A percentile compares a stretch with the other conserved stretches of the same genome.
Conservation (phyloP, 352 stramenopile species). For the Thalassiosira exigua region DNA sequence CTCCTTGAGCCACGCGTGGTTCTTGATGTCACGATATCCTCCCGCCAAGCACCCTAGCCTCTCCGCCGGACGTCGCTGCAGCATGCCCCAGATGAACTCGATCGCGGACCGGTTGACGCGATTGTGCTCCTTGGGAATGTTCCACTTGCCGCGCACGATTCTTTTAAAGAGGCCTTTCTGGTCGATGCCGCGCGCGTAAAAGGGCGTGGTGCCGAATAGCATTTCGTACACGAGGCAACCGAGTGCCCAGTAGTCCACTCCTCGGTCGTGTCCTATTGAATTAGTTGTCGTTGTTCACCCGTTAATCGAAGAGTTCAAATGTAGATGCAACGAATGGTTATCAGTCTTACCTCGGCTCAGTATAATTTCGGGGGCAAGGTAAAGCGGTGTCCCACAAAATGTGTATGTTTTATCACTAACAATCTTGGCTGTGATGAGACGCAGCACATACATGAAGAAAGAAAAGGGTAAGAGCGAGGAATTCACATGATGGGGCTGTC, state of each 20-base stretch:
- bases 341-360: constrained; percentile 25
- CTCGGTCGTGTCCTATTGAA: constrained; percentile 48
- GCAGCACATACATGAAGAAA: neutral
- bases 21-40: constrained; percentile 63
- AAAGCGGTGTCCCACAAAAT: constrained; percentile 85
- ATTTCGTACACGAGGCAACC: constrained; percentile 93
- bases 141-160: constrained; percentile 88
- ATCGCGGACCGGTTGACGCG: constrained; percentile 22
- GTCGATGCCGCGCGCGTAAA: constrained; percentile 82
- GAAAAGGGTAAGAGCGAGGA: too few relatives aligned
- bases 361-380: constrained; percentile 65
- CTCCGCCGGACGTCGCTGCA: constrained; percentile 17
- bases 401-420: constrained; percentile 91
- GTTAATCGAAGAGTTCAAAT: too few relatives aligned
- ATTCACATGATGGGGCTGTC: too few relatives aligned
- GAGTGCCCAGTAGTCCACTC: constrained; percentile 85
- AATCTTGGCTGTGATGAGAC: constrained; percentile 88
- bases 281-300: too few relatives aligned
- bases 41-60: constrained; percentile 47
- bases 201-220: constrained; percentile 89
- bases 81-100: constrained; percentile 49
- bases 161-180: constrained; percentile 91
- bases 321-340: neutral
- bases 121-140: constrained; percentile 72
- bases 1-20: constrained; percentile 62